A percentile compares a stretch with the other conserved stretches of the same genome.
Evolutionary conservation across 2,329 filamentous ascomycete species (phyloP).

Genomic region (Neonectria magnoliae): DNA sequence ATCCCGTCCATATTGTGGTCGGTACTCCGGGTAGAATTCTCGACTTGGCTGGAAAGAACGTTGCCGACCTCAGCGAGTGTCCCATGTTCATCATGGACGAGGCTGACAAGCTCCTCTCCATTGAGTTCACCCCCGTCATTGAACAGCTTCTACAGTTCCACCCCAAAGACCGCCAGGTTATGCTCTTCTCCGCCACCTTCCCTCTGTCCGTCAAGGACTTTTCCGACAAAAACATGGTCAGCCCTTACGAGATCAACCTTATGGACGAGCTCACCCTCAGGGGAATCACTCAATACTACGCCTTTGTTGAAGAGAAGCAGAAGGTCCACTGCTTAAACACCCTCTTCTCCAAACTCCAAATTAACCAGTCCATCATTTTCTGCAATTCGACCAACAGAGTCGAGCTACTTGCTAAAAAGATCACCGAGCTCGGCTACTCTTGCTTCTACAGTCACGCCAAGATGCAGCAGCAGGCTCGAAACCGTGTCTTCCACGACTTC

Average conservation of each 20-base stretch:
- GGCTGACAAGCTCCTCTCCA: slow-evolving; percentile 95
- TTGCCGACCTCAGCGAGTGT: slow-evolving; percentile 95
- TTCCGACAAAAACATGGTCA: slow-evolving; percentile 97
- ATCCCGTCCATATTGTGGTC: slow-evolving; percentile 96
- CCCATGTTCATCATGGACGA: slow-evolving; percentile 99
- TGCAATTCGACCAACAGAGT: slow-evolving; percentile 99
- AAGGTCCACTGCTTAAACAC: slow-evolving; percentile 99
- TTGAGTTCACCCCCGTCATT: slow-evolving; percentile 96
- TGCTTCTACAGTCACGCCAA: slow-evolving; percentile 99
- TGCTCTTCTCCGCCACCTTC: slow-evolving; percentile 99
- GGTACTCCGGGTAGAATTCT: slow-evolving; percentile 96
- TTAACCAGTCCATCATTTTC: slow-evolving; percentile 99
- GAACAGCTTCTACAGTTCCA: slow-evolving; percentile 96
- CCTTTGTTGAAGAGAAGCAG: slow-evolving; percentile 98
- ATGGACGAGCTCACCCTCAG: slow-evolving; percentile 99
- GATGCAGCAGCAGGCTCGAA: slow-evolving; percentile 96
- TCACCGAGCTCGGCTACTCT: slow-evolving; percentile 97
- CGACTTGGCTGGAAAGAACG: slow-evolving; percentile 94
- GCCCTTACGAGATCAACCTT: slow-evolving; percentile 97
- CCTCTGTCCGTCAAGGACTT: slow-evolving; percentile 97
- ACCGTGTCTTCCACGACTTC: slow-evolving; percentile 99
- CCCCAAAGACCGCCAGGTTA: slow-evolving; percentile 96
- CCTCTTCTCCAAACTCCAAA: slow-evolving; percentile 97
- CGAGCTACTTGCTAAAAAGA: slow-evolving; percentile 97
- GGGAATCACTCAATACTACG: slow-evolving; percentile 99